A percentile compares a stretch with the other conserved stretches of the same genome.
These are phyloP conservation scores for Rhizophora apiculata DNA, from an alignment of 345 rosid species.

Conservation along the genomic window DNA sequence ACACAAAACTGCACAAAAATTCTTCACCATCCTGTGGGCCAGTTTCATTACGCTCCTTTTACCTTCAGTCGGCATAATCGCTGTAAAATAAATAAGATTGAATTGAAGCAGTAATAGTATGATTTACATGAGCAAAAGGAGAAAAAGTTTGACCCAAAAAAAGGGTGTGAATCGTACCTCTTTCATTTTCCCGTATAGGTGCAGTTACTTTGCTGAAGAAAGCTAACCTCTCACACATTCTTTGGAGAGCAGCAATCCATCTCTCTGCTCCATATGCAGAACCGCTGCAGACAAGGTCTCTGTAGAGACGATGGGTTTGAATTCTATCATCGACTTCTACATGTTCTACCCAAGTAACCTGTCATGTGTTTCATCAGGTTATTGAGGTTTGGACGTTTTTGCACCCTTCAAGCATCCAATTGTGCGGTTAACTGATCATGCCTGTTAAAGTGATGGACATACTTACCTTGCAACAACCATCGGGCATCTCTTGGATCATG, in stretches of 20 bases:
- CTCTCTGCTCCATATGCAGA: conserved; percentile 62
- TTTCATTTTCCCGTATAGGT: conserved; percentile 26
- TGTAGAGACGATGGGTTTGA: conserved; percentile 48
- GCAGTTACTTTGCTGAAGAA: conserved; percentile 15
- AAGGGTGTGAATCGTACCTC: conserved; percentile 25
- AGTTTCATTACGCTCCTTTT: conserved; percentile 51
- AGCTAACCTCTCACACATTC: conserved; percentile 59
- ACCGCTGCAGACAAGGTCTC: conserved; percentile 35
- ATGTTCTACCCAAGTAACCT: conserved; percentile 87
- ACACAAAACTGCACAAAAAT: conserved; percentile 42
- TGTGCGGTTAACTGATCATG: too few species aligned
- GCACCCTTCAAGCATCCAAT: too few species aligned
- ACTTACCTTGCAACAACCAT: conserved; percentile 52
- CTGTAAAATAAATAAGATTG: conserved; percentile 11
- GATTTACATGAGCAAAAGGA: background rate
- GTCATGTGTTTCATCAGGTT: background rate
- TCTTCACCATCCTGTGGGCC: conserved; percentile 62
- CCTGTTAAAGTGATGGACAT: background rate
- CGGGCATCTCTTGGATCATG: conserved; percentile 52
- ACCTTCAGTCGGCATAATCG: conserved; percentile 26
- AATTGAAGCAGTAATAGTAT: background rate
- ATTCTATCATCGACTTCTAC: conserved; percentile 60
- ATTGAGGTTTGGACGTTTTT: too few species aligned
- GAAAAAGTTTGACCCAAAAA: background rate
- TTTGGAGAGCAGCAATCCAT: conserved; percentile 52